Evolutionary conservation across 2,329 filamentous ascomycete species (phyloP).

Genomic region (Phaeoacremonium minimum): DNA sequence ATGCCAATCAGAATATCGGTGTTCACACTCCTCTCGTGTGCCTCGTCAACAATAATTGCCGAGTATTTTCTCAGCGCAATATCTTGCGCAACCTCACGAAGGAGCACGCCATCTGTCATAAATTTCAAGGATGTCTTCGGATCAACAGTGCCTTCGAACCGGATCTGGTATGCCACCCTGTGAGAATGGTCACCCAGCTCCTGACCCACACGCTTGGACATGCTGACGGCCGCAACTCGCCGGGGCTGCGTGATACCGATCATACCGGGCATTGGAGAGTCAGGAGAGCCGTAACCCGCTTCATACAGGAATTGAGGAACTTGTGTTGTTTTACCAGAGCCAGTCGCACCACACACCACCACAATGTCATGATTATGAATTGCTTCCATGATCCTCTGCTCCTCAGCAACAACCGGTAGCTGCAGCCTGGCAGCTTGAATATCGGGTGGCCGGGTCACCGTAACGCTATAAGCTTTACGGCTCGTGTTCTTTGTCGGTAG

Average conservation of each 20-base stretch:
- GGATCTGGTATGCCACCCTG: constrained; percentile 86
- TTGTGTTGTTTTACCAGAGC: constrained; percentile 96
- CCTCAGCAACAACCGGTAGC: constrained; percentile 87
- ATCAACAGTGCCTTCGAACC: constrained; percentile 82
- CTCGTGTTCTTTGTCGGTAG: constrained; percentile 53
- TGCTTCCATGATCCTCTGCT: constrained; percentile 97
- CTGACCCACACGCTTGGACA: constrained; percentile 85
- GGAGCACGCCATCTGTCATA: constrained; percentile 95
- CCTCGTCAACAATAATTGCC: constrained; percentile 91
- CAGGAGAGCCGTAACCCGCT: constrained; percentile 78
- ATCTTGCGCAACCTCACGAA: constrained; percentile 87
- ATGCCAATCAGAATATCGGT: constrained; percentile 98
- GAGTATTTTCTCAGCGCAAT: constrained; percentile 88
- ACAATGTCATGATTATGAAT: constrained; percentile 89
- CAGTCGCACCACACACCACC: constrained; percentile 90
- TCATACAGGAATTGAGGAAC: constrained; percentile 95
- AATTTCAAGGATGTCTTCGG: constrained; percentile 90
- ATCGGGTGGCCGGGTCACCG: constrained; percentile 63
- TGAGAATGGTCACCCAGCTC: constrained; percentile 77
- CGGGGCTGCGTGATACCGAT: constrained; percentile 94
- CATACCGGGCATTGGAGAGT: constrained; percentile 80
- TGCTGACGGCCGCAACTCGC: constrained; percentile 91
- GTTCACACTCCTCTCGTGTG: constrained; percentile 94
- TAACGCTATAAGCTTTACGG: constrained; percentile 73
- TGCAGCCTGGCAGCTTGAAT: constrained; percentile 76